Conservation (phyloP, 169 alveolate species). For the Babesia sp. region DNA sequence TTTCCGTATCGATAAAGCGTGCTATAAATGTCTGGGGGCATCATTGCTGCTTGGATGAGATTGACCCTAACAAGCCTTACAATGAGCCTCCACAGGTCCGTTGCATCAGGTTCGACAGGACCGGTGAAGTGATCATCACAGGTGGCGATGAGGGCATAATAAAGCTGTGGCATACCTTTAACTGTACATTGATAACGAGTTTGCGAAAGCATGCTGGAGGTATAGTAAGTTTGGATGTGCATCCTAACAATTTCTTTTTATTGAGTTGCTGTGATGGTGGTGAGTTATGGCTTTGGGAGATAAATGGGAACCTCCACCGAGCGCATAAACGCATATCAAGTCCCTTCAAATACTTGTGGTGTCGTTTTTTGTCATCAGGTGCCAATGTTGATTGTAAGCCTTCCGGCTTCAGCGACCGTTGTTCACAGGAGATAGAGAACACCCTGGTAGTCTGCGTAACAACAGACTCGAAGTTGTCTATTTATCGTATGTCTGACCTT, state of each 20-base stretch:
- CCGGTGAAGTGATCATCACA: conserved; percentile 78
- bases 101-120: conserved; percentile 62
- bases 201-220: conserved; percentile 78
- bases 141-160: conserved; percentile 82
- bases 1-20: background rate
- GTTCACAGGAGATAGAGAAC: conserved; percentile 19
- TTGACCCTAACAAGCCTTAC: conserved; percentile 49
- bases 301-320: conserved; percentile 43
- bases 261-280: conserved; percentile 79
- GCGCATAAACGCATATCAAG: conserved; percentile 37
- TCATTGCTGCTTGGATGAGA: conserved; percentile 39
- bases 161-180: conserved; percentile 74
- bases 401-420: conserved; percentile 12
- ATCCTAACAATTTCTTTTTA: conserved; percentile 72
- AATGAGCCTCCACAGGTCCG: conserved; percentile 64
- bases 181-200: conserved; percentile 73
- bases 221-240: conserved; percentile 70
- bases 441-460: conserved; percentile 37
- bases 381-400: background rate
- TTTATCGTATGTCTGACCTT: conserved; percentile 56
- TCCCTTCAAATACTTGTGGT: conserved; percentile 41
- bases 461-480: conserved; percentile 17
- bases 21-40: conserved; percentile 62
- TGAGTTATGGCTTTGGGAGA: conserved; percentile 66
- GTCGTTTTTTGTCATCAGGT: conserved; percentile 15